Evolutionary conservation across 2,329 filamentous ascomycete species (phyloP).

Genomic region (Phaeophleospora eucalypticola): DNA sequence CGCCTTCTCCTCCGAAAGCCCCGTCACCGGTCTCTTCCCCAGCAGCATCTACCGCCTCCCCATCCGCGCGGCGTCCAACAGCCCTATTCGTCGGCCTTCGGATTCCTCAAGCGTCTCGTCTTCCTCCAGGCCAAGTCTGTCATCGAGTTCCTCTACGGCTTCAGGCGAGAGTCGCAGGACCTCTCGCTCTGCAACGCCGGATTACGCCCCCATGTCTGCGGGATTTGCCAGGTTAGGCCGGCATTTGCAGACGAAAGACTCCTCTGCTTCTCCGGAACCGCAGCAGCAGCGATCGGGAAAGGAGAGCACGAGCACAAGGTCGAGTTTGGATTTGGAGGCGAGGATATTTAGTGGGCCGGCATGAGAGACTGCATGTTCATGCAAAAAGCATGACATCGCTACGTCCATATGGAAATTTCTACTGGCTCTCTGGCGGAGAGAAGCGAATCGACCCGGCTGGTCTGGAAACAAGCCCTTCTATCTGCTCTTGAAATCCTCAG

Average conservation of each 20-base stretch:
- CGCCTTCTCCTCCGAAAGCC: background rate
- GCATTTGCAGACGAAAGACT: no score
- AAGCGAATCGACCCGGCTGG: no score
- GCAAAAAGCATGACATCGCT: no score
- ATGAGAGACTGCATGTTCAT: no score
- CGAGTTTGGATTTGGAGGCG: constrained; percentile 2
- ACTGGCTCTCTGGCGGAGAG: no score
- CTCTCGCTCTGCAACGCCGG: background rate
- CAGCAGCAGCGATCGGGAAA: background rate
- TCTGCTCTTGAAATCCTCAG: no score
- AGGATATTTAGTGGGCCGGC: constrained; percentile 4
- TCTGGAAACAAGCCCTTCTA: no score
- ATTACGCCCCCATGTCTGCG: constrained; percentile 3
- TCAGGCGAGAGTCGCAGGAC: background rate
- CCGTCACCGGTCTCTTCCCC: background rate
- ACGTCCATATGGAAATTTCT: no score
- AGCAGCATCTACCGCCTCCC: background rate
- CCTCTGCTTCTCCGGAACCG: background rate
- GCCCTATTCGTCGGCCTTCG: background rate
- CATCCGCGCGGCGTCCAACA: background rate
- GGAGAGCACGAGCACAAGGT: background rate
- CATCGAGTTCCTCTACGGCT: no score
- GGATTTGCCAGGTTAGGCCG: constrained; percentile 1
- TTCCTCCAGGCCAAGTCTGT: background rate
- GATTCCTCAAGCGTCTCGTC: background rate